phyloP scores from a whole-genome alignment of 495 filamentous ascomycete species.

The Tuber aestivum region DNA sequence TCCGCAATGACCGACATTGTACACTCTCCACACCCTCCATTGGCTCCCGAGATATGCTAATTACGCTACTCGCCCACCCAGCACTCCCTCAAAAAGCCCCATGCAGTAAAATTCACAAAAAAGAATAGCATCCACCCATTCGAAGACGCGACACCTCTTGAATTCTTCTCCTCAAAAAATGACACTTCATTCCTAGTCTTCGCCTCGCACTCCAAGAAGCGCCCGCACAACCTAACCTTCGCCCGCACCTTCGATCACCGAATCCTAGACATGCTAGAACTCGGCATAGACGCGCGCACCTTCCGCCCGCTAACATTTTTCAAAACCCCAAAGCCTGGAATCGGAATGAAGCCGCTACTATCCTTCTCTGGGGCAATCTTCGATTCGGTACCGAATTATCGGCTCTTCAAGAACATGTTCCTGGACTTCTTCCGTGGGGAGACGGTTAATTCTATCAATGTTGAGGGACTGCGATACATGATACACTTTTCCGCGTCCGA shows the following conservation, averaged over 20 bases:
- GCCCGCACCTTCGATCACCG: constrained; percentile 73
- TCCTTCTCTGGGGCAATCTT: constrained; percentile 78
- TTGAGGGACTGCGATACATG: constrained; percentile 87
- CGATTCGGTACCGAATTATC: constrained; percentile 71
- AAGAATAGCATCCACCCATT: constrained; percentile 93
- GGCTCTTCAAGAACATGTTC: constrained; percentile 77
- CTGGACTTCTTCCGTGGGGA: constrained; percentile 84
- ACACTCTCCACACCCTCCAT: not conserved
- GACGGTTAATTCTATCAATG: constrained; percentile 71
- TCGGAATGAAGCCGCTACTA: constrained; percentile 82
- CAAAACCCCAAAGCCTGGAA: constrained; percentile 71
- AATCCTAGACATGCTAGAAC: constrained; percentile 88
- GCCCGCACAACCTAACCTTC: constrained; percentile 82
- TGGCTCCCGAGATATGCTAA: not conserved
- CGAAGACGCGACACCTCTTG: constrained; percentile 75
- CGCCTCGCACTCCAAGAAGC: constrained; percentile 80
- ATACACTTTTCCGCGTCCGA: constrained; percentile 76
- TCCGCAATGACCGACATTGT: constrained; percentile 70
- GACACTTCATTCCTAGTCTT: constrained; percentile 77
- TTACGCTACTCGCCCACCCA: not conserved
- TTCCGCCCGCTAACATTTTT: constrained; percentile 67
- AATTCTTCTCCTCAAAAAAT: constrained; percentile 94
- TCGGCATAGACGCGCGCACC: constrained; percentile 59
- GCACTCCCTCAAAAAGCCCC: constrained; percentile 68
- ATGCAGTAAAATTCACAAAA: constrained; percentile 83